Conservation (phyloP, 495 filamentous ascomycete species). For the Podospora fimiseda region DNA sequence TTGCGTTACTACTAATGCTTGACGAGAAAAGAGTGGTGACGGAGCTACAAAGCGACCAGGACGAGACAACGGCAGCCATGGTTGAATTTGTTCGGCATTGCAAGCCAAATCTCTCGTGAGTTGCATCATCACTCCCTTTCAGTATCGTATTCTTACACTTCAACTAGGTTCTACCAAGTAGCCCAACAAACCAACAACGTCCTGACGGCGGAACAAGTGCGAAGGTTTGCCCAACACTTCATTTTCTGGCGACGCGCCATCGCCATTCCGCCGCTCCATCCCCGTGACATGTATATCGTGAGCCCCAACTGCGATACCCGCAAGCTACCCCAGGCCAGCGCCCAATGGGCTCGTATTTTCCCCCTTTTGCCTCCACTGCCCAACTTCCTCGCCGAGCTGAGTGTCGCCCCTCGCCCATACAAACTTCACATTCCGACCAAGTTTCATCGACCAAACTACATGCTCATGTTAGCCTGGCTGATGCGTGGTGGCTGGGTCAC, state of each 20-base stretch:
- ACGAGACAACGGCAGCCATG: conserved; percentile 64
- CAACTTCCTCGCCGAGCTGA: conserved; percentile 75
- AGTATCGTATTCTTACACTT: background rate
- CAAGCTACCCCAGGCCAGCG: conserved; percentile 61
- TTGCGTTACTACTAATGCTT: conserved; percentile 76
- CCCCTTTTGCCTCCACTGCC: conserved; percentile 73
- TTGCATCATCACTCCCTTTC: conserved; percentile 6
- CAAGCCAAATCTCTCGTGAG: conserved; percentile 72
- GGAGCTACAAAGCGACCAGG: conserved; percentile 72
- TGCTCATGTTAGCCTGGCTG: conserved; percentile 87
- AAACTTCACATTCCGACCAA: conserved; percentile 77
- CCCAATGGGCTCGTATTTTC: conserved; percentile 68
- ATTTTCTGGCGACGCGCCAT: conserved; percentile 92
- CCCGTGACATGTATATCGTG: conserved; percentile 85
- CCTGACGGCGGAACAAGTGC: conserved; percentile 71
- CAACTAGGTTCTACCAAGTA: conserved; percentile 63
- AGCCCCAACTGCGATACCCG: conserved; percentile 83
- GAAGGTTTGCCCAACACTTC: conserved; percentile 79
- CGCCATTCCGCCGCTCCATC: conserved; percentile 84
- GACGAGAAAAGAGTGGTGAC: conserved; percentile 76
- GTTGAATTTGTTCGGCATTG: conserved; percentile 76
- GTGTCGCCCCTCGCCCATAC: conserved; percentile 70
- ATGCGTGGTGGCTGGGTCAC: conserved; percentile 89
- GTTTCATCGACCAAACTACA: conserved; percentile 79
- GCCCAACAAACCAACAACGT: conserved; percentile 55